Conservation (phyloP, 2,329 filamentous ascomycete species). For the Penicillium nordicum region DNA sequence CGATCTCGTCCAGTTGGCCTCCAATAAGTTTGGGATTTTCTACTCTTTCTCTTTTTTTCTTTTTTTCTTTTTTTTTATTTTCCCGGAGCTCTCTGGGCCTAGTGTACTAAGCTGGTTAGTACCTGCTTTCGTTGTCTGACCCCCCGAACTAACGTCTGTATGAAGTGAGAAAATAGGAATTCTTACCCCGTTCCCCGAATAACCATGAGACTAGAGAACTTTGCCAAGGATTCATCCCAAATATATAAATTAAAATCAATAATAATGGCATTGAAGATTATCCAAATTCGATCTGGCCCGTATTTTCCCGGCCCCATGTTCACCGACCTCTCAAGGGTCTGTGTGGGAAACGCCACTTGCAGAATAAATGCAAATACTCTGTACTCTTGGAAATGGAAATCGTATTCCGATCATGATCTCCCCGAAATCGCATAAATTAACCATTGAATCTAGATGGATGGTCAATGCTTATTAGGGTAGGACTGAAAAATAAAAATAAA, state of each 20-base stretch:
- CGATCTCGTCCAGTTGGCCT: no score
- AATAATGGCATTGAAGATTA: background rate
- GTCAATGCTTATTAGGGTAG: conserved; percentile 3
- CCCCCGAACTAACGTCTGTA: background rate
- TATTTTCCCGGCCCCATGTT: conserved; percentile 17
- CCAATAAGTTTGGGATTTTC: no score
- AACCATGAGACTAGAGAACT: background rate
- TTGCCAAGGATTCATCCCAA: background rate
- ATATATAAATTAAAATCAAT: background rate
- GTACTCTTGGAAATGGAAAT: background rate
- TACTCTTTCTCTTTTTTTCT: background rate
- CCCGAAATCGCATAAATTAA: background rate
- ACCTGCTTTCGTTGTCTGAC: background rate
- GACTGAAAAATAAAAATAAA: background rate
- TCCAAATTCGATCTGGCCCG: conserved; percentile 6
- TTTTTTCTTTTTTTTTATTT: background rate
- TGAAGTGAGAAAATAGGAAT: background rate
- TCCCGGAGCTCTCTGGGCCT: background rate
- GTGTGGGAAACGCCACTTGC: conserved; percentile 3
- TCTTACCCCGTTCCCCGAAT: background rate
- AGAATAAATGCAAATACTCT: conserved; percentile 3
- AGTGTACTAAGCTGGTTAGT: background rate
- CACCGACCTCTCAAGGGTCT: conserved; percentile 13
- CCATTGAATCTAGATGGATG: background rate
- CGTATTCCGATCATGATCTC: conserved; percentile 3